Conservation (phyloP, 106 monocot species). For the Apostasia ramifera region DNA sequence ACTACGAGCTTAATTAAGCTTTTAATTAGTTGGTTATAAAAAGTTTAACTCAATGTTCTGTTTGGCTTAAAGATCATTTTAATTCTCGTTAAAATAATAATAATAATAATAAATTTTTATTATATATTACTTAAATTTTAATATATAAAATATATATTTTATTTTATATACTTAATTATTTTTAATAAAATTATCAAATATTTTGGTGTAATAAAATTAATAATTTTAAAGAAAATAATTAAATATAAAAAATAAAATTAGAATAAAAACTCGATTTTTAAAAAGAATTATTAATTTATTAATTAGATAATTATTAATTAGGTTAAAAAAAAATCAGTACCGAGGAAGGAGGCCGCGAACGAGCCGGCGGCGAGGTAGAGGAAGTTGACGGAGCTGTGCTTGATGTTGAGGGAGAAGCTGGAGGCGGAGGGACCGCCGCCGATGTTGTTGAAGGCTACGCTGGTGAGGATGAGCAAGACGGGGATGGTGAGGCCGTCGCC, state of each 20-base stretch:
- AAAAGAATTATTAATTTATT: neutral
- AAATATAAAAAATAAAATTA: too few species aligned
- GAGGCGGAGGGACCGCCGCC: neutral
- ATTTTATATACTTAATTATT: neutral
- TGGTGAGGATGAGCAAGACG: neutral
- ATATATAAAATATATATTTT: neutral
- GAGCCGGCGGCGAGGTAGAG: neutral
- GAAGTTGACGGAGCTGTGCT: neutral
- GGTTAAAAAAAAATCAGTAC: neutral
- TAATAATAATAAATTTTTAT: too few species aligned
- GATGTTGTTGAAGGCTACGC: conserved; percentile 6
- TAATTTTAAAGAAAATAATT: too few species aligned
- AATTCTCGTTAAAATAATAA: neutral
- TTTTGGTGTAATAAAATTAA: neutral
- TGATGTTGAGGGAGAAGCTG: neutral
- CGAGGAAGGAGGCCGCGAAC: neutral
- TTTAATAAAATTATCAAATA: too few species aligned
- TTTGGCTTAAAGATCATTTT: neutral
- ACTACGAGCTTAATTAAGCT: neutral
- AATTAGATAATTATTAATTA: neutral
- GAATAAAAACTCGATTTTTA: too few species aligned
- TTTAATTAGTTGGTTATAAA: neutral
- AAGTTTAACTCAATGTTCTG: neutral
- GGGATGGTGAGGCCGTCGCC: conserved; percentile 35
- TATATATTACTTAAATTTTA: neutral